Evolutionary conservation across 1,139 yeast species (phyloP), one percentile per base, ranked within the genome.

Genomic region (Pichia norvegensis): DNA sequence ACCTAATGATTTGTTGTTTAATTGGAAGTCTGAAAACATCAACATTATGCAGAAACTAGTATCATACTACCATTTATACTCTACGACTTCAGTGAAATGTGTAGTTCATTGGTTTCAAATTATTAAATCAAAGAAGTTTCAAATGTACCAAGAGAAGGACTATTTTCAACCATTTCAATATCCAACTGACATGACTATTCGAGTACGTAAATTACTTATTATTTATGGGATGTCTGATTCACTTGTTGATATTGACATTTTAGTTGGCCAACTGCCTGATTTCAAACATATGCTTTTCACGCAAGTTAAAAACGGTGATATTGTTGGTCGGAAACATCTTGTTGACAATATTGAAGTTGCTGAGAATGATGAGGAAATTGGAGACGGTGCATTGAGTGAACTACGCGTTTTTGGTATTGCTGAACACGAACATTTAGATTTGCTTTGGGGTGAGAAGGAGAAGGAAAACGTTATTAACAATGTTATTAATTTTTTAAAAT

Each of bases 81-180:
- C 95, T 1, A 85, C 95, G 23, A 87, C 97, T 0, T 81, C 94
- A 4, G 97, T 88, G 40, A 90, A 90, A 64, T 79, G 86, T 22
- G 92, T 87, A 42, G 97, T 88, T 33, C 97, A 90, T 65, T 90
- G 97, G 97, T 90, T 90, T 62, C 97, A 90, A 65, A 87, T 90
- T 47, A 84, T 90, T 52, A 71, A 85, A 40, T 72, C 85, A n/a
- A 79, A 78, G 38, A 76, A 78, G 44, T 88, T 90, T 62, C 95
- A 87, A 63, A 83, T 90, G 95, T 90, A 80, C 64, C 90, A 83
- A 57, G 95, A 86, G 49, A 60, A 61, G 25, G 65, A 74, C 20
- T 64, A 72, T 33, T 76, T 79, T 23, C 74, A 76, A 52, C 74
- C 79, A 0, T 61, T 67, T 44, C 58, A 60, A 37, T 81, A 79